phyloP scores from a whole-genome alignment of 345 rosid genomes.

The Physaria fendleri region DNA sequence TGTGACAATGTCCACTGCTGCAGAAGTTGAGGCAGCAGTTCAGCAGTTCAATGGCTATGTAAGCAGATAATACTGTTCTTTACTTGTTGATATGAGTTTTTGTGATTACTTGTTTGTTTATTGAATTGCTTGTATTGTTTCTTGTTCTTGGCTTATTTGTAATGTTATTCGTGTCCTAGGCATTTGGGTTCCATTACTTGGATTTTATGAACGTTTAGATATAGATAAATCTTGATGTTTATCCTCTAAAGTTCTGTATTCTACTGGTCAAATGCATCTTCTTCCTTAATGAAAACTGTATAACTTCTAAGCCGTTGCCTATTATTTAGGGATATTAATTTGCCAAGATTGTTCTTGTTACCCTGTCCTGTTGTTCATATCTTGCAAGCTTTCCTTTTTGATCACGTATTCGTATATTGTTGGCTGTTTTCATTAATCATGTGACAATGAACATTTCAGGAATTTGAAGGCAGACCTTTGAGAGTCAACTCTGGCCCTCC shows the following conservation, averaged over 20 bases:
- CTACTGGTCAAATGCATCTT: not conserved
- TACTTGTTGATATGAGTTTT: not conserved
- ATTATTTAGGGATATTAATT: not conserved
- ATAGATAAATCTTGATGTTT: not conserved
- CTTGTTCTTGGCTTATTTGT: constrained; percentile 13
- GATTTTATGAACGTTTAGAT: not conserved
- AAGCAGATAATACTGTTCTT: constrained; percentile 22
- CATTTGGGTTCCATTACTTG: not conserved
- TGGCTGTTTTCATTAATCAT: not conserved
- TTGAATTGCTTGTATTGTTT: not conserved
- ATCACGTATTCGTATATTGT: not conserved
- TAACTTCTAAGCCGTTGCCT: not conserved
- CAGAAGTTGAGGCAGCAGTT: constrained; percentile 81
- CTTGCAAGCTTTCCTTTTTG: not conserved
- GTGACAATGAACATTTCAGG: constrained; percentile 39
- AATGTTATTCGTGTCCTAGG: not conserved
- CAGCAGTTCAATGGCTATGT: constrained; percentile 94
- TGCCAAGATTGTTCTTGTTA: not conserved
- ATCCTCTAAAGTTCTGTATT: not conserved
- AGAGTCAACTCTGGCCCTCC: constrained; percentile 92
- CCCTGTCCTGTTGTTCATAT: not conserved
- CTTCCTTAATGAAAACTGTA: not conserved
- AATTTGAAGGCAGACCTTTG: constrained; percentile 76
- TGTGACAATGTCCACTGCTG: constrained; percentile 78
- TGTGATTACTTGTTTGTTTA: constrained; percentile 1